Base-by-base conservation (phyloP, 805 yeast genomes). In the Kuraishia capsulata region DNA sequence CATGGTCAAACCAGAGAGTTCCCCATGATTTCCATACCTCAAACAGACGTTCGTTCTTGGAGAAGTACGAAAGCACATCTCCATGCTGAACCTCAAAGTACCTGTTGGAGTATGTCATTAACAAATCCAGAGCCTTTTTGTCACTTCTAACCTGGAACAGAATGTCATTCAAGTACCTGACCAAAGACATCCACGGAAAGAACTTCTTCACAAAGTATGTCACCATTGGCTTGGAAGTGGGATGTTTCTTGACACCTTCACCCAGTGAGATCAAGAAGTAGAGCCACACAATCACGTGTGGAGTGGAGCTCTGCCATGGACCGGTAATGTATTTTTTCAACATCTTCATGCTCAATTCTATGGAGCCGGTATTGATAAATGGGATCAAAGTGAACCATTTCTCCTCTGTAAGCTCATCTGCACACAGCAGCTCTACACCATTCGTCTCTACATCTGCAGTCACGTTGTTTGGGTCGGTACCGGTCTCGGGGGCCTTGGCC, bases 1-100 rank as follows among this genome's bases (percentile, higher is more conserved):
- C 62, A 20, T 62, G 61, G 55, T 83, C 89, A 57, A 74, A 84
- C 90, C 92, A 83, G 31, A 84, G 53, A 0, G 87, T 73, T 2
- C 94, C 94, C 87, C 90, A 82, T 50, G 88, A 78, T 52, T 78
- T 79, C 89, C 89, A 83, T 17, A 78, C 81, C 56, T 84, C 94
- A 32, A 83, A 76, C 36, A 83, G 60, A 33, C 65, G 71, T 52
- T 82, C 90, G 52, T 73, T 69, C 36, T 71, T 64, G 44, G 75
- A 68, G 47, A 76, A 78, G 45, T 69, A 54, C 4, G 65, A 61
- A n/a, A 81, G 44, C 32, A 67, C 55, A 37, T 65, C 61, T 0
- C 64, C 59, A n/a, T 64, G 49, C 26, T 44, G 36, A 14, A 41
- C 43, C 26, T 28, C 33, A 11, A 38, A 35, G 2, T 41, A 30